Evolutionary conservation across 73 alveolate species (phyloP).

Genomic region (Tetrahymena malaccensis): DNA sequence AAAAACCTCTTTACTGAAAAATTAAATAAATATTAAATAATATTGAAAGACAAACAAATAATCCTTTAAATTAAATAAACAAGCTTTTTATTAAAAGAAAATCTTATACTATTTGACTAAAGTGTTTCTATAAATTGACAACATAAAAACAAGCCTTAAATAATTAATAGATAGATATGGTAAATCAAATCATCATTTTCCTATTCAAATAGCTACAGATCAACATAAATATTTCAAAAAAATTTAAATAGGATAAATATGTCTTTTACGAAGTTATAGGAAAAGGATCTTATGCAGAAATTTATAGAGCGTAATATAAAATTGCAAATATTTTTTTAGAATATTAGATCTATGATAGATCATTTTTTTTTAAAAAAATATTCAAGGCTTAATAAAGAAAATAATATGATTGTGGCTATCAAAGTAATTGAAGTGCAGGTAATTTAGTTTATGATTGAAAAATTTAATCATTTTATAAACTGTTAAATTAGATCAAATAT

Average conservation of each 20-base stretch:
- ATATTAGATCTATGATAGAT: background rate
- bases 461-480: too few relatives aligned
- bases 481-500: background rate
- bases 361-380: too few relatives aligned
- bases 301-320: slow-evolving; percentile 27
- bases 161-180: background rate
- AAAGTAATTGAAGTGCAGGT: slow-evolving; percentile 47
- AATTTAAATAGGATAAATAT: background rate
- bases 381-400: slow-evolving; percentile 33
- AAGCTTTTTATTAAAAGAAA: background rate
- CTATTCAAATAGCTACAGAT: background rate
- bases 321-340: background rate
- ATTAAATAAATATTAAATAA: background rate
- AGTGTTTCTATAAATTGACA: background rate
- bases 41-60: background rate
- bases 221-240: background rate
- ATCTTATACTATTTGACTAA: background rate
- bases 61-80: background rate
- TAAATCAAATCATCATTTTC: background rate
- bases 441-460: background rate
- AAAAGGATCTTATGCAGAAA: slow-evolving; percentile 64
- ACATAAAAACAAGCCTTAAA: background rate
- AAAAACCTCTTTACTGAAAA: background rate
- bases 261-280: slow-evolving; percentile 54
- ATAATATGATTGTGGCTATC: slow-evolving; percentile 57